Evolutionary conservation across 176 grass and related monocot genomes (phyloP).

Genomic region (Calamus simplicifolius): DNA sequence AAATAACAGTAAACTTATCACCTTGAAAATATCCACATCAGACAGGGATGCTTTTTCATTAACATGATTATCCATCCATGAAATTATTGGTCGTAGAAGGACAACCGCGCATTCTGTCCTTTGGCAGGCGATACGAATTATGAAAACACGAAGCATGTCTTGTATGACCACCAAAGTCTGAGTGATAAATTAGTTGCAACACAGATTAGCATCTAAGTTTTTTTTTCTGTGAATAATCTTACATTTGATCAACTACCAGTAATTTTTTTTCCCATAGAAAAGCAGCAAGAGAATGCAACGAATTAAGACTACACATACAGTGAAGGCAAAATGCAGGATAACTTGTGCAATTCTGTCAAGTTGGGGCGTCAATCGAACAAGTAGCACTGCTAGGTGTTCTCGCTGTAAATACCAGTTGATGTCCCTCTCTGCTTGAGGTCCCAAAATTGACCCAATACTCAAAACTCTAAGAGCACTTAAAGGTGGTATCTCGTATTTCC

Average conservation of each 20-base stretch:
- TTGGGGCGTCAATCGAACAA: constrained; percentile 73
- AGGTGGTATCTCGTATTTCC: constrained; percentile 79
- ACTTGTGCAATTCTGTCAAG: constrained; percentile 72
- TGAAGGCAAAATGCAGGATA: constrained; percentile 78
- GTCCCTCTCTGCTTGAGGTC: constrained; percentile 67
- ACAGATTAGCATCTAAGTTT: no score
- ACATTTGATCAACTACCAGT: neutral
- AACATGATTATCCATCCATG: constrained; percentile 65
- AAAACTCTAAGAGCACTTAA: constrained; percentile 79
- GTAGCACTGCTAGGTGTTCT: constrained; percentile 54
- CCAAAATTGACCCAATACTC: constrained; percentile 67
- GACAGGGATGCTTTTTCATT: constrained; percentile 46
- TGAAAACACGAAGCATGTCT: constrained; percentile 93
- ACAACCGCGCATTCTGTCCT: constrained; percentile 71
- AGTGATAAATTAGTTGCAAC: neutral
- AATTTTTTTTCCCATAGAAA: neutral
- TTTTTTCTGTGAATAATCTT: neutral
- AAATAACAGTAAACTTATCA: constrained; percentile 10
- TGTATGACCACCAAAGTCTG: constrained; percentile 83
- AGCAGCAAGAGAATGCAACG: neutral
- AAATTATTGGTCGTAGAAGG: constrained; percentile 69
- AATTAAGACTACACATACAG: constrained; percentile 43
- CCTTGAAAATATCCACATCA: constrained; percentile 72
- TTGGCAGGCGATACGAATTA: constrained; percentile 74
- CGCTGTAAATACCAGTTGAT: constrained; percentile 83